These are phyloP conservation scores for Maudiozyma pseudohumilis DNA, from an alignment of 805 yeast species.

Conservation along the genomic window DNA sequence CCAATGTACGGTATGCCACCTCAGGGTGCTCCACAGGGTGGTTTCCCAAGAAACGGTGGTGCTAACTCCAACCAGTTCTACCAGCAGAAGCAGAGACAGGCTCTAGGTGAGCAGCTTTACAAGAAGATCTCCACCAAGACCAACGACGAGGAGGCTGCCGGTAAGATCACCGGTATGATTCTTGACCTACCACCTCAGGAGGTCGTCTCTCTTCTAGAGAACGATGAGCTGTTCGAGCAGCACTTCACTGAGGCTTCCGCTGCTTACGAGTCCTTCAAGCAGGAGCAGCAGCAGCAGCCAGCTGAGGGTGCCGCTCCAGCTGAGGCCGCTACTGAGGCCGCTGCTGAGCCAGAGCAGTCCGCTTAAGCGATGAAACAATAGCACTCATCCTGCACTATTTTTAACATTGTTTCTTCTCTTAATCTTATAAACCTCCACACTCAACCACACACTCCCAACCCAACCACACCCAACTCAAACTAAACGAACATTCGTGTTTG, in stretches of 20 bases:
- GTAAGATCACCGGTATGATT: slow-evolving; percentile 98
- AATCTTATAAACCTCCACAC: not conserved
- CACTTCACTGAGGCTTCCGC: slow-evolving; percentile 90
- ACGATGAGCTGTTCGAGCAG: slow-evolving; percentile 78
- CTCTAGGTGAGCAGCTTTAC: slow-evolving; percentile 94
- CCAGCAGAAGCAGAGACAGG: slow-evolving; percentile 91
- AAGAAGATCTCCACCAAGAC: slow-evolving; percentile 84
- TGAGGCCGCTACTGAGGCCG: not conserved
- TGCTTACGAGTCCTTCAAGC: slow-evolving; percentile 88
- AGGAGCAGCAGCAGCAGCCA: slow-evolving; percentile 29
- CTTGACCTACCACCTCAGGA: slow-evolving; percentile 89
- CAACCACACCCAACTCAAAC: too few relatives aligned
- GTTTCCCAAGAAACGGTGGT: slow-evolving; percentile 31
- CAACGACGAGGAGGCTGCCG: slow-evolving; percentile 89
- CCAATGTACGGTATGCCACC: slow-evolving; percentile 85
- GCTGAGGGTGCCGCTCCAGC: not conserved
- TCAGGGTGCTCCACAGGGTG: slow-evolving; percentile 52
- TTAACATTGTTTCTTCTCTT: not conserved
- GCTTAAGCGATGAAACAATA: slow-evolving; percentile 2
- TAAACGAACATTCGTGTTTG: too few relatives aligned
- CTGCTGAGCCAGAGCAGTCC: slow-evolving; percentile 8
- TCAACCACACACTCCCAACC: not conserved
- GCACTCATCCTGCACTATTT: not conserved
- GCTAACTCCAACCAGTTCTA: slow-evolving; percentile 37
- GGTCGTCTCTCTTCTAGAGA: slow-evolving; percentile 78